Evolutionary conservation across 352 stramenopile genomes (phyloP).

Genomic region (Bremia lactucae): DNA sequence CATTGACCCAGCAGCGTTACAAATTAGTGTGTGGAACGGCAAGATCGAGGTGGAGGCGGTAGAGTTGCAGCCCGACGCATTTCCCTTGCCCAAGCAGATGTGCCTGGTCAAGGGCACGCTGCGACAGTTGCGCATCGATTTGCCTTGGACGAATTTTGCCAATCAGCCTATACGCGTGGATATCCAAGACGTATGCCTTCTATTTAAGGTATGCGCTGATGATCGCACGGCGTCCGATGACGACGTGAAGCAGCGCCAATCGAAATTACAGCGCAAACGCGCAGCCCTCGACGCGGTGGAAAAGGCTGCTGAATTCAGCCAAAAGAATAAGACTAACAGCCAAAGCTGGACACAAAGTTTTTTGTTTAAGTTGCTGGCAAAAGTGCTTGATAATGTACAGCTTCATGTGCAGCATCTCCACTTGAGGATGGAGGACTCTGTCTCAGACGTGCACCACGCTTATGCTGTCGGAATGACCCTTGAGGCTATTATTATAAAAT

Average conservation of each 20-base stretch:
- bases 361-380: conserved; percentile 67
- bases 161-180: conserved; percentile 67
- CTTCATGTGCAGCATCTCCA: conserved; percentile 71
- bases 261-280: conserved; percentile 60
- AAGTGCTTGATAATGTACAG: conserved; percentile 80
- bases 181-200: conserved; percentile 64
- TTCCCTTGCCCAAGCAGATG: conserved; percentile 55
- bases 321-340: conserved; percentile 21
- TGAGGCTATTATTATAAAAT: conserved; percentile 75
- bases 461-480: conserved; percentile 68
- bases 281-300: conserved; percentile 69
- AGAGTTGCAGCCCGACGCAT: conserved; percentile 63
- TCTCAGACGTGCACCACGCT: conserved; percentile 31
- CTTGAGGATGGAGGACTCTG: conserved; percentile 52
- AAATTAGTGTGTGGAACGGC: conserved; percentile 81
- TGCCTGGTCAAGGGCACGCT: conserved; percentile 66
- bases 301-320: conserved; percentile 56
- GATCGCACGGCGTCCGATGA: conserved; percentile 6
- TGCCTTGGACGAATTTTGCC: conserved; percentile 67
- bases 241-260: conserved; percentile 16
- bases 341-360: conserved; percentile 64
- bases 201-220: conserved; percentile 43
- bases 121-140: conserved; percentile 60
- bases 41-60: conserved; percentile 77
- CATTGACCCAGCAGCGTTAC: conserved; percentile 72